phyloP scores from a whole-genome alignment of 768 basidiomycete genomes.

The Phanerodontia chrysosporium region DNA sequence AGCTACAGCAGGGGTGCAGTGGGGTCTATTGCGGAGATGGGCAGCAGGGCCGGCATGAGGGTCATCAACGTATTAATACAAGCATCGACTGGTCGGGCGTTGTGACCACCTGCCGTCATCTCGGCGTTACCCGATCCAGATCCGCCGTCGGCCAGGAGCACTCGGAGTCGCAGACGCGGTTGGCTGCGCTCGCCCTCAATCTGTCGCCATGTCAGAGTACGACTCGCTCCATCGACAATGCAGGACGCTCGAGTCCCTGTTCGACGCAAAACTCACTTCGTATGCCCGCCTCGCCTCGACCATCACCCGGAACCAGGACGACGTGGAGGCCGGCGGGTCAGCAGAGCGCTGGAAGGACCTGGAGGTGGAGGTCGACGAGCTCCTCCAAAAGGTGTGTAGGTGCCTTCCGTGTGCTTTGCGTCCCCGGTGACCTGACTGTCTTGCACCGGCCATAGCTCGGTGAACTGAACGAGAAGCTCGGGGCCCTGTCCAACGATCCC shows the following conservation, averaged over 20 bases:
- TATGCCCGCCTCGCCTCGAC: conserved; percentile 83
- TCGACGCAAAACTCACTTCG: conserved; percentile 86
- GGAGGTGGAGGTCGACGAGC: conserved; percentile 81
- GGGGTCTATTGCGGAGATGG: neutral
- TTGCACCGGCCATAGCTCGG: conserved; percentile 52
- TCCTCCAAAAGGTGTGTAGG: conserved; percentile 71
- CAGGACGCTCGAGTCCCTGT: conserved; percentile 87
- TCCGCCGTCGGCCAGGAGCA: neutral
- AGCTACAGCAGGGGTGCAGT: neutral
- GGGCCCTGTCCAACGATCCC: conserved; percentile 59
- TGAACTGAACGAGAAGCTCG: conserved; percentile 82
- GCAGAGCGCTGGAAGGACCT: conserved; percentile 75
- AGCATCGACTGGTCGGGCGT: neutral
- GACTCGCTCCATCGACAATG: conserved; percentile 90
- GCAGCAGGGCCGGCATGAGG: neutral
- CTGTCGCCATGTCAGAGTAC: conserved; percentile 61
- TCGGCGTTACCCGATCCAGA: neutral
- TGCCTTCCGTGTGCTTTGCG: neutral
- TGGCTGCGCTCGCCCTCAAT: neutral
- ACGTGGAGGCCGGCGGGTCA: conserved; percentile 68
- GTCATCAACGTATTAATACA: neutral
- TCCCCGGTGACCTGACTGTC: neutral
- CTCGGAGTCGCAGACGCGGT: neutral
- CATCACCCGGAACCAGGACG: conserved; percentile 50
- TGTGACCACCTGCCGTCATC: neutral